Percentiles rank a stretch among this genome's conserved stretches.
Conservation (phyloP, 2,329 filamentous ascomycete genomes). For the Monilinia polystroma region DNA sequence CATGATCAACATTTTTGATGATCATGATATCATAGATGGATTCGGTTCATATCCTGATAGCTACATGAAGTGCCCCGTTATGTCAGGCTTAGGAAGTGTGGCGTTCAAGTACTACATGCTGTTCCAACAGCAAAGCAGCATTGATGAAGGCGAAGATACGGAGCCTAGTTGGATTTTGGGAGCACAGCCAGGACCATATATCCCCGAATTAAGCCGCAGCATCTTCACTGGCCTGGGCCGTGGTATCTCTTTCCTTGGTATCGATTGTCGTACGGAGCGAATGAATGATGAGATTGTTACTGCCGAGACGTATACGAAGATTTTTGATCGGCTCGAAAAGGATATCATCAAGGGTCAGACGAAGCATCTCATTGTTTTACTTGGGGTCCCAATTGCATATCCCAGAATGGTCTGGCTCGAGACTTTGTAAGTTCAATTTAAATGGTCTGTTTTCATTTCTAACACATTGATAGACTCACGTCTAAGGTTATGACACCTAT, state of each 20-base stretch:
- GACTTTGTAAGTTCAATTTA: conserved; percentile 55
- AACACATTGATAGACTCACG: conserved; percentile 61
- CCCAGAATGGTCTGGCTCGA: conserved; percentile 73
- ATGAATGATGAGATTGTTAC: conserved; percentile 78
- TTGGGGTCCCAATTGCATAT: conserved; percentile 82
- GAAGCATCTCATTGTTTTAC: conserved; percentile 83
- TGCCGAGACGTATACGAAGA: conserved; percentile 77
- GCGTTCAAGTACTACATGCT: conserved; percentile 99
- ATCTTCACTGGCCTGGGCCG: conserved; percentile 81
- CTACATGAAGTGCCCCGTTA: conserved; percentile 88
- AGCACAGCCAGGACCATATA: conserved; percentile 78
- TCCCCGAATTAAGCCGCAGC: conserved; percentile 80
- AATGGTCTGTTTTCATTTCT: background rate
- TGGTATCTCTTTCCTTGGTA: conserved; percentile 75
- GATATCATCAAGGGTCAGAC: conserved; percentile 83
- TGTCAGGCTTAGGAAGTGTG: conserved; percentile 83
- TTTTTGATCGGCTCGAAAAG: conserved; percentile 80
- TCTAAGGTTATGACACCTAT: conserved; percentile 84
- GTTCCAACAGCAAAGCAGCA: conserved; percentile 91
- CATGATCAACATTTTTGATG: conserved; percentile 98
- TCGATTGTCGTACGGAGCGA: conserved; percentile 90
- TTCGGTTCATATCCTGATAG: conserved; percentile 90
- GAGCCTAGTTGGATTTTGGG: conserved; percentile 94
- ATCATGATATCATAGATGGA: conserved; percentile 89
- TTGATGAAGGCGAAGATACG: conserved; percentile 73